Evolutionary conservation across 1,139 yeast species (phyloP).

Genomic region (Saccharomyces hybrid): DNA sequence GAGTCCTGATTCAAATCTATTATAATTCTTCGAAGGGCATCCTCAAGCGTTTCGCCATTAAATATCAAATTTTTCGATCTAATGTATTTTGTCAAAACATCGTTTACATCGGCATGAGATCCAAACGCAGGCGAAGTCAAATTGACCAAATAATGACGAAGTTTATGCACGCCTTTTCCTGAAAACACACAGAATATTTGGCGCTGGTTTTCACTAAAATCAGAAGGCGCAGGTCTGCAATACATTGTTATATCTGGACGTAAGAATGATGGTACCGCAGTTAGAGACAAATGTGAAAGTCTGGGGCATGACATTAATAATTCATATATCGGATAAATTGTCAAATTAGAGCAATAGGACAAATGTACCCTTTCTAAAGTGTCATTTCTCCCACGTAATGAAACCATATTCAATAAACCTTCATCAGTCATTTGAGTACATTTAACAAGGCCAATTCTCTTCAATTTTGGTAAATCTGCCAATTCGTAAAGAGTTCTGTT

Average conservation of each 20-base stretch:
- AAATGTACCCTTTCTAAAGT: slow-evolving; percentile 87
- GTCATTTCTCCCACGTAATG: slow-evolving; percentile 62
- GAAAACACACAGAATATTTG: slow-evolving; percentile 87
- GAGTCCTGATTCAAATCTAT: slow-evolving; percentile 28
- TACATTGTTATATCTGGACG: slow-evolving; percentile 77
- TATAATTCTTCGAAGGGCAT: slow-evolving; percentile 26
- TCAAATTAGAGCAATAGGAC: slow-evolving; percentile 78
- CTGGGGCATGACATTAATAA: slow-evolving; percentile 75
- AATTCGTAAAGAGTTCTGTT: slow-evolving; percentile 75
- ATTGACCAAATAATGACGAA: slow-evolving; percentile 53
- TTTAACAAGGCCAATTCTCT: slow-evolving; percentile 89
- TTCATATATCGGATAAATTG: slow-evolving; percentile 62
- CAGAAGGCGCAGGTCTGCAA: slow-evolving; percentile 93
- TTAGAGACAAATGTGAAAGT: slow-evolving; percentile 76
- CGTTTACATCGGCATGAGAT: slow-evolving; percentile 29
- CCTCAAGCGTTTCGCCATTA: slow-evolving; percentile 23
- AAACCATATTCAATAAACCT: slow-evolving; percentile 71
- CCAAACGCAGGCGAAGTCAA: slow-evolving; percentile 32
- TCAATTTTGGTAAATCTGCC: slow-evolving; percentile 67
- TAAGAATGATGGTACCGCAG: slow-evolving; percentile 85
- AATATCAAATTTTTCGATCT: slow-evolving; percentile 22
- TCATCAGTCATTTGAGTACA: slow-evolving; percentile 83
- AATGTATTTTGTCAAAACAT: slow-evolving; percentile 27
- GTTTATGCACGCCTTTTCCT: slow-evolving; percentile 74
- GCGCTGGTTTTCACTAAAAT: slow-evolving; percentile 81